phyloP scores from a whole-genome alignment of 2,329 filamentous ascomycete species.

The Acephala macrosclerotiorum region DNA sequence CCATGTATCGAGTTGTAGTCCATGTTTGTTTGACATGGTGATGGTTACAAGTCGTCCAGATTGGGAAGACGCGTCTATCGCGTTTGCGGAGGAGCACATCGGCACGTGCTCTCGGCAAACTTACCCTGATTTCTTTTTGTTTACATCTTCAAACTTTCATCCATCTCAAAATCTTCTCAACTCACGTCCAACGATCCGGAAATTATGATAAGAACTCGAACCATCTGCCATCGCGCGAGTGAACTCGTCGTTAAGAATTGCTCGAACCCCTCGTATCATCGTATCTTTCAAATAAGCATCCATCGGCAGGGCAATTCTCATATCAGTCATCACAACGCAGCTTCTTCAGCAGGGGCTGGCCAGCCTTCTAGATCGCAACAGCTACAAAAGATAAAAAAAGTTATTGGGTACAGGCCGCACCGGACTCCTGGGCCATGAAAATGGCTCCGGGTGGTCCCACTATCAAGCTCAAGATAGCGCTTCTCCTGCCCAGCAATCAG shows the following conservation, averaged over 20 bases:
- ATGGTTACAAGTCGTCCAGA: background rate
- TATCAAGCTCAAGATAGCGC: conserved; percentile 5
- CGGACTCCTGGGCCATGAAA: background rate
- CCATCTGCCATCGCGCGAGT: background rate
- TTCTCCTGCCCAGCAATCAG: background rate
- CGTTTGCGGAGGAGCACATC: background rate
- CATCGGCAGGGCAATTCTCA: background rate
- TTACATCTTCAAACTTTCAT: background rate
- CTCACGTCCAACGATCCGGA: background rate
- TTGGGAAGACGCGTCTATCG: background rate
- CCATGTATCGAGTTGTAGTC: conserved; percentile 67
- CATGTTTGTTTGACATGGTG: conserved; percentile 48
- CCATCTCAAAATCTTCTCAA: background rate
- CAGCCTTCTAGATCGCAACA: background rate
- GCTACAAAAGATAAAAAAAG: background rate
- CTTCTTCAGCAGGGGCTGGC: background rate
- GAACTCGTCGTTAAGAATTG: background rate
- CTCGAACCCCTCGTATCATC: conserved; percentile 9
- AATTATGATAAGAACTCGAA: background rate
- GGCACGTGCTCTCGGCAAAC: background rate
- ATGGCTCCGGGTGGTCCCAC: background rate
- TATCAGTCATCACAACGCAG: conserved; percentile 18
- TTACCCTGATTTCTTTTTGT: background rate
- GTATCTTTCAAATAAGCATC: conserved; percentile 11
- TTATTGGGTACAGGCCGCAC: conserved; percentile 11